Percentiles rank a stretch among this genome's conserved stretches.
Conservation (phyloP, 768 basidiomycete species). For the Amanita exitialis region DNA sequence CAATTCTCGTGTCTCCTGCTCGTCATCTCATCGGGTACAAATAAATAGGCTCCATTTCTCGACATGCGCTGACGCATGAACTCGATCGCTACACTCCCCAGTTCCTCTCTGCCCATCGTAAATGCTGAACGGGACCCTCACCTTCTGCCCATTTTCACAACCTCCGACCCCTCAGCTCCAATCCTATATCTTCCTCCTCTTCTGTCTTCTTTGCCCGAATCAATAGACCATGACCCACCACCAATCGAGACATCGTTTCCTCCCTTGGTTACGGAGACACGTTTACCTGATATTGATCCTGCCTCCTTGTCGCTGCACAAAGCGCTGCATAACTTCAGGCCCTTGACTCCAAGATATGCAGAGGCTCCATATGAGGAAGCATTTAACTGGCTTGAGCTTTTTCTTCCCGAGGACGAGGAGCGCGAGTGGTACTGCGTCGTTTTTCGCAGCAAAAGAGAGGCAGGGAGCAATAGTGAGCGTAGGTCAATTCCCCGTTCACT, state of each 20-base stretch:
- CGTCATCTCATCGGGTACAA: background rate
- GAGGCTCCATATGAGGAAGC: constrained; percentile 53
- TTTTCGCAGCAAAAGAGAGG: constrained; percentile 71
- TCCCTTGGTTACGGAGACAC: constrained; percentile 57
- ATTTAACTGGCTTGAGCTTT: constrained; percentile 82
- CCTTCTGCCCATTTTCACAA: constrained; percentile 39
- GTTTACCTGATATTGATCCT: constrained; percentile 78
- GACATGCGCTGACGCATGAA: background rate
- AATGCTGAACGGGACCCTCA: constrained; percentile 32
- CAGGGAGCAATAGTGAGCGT: constrained; percentile 63
- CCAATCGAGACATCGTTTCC: constrained; percentile 19
- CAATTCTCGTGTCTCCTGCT: constrained; percentile 4
- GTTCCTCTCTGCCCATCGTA: background rate
- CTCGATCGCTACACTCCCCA: background rate
- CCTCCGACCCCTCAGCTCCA: constrained; percentile 27
- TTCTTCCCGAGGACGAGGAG: constrained; percentile 59
- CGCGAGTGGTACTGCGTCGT: constrained; percentile 91
- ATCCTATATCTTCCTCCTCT: constrained; percentile 81
- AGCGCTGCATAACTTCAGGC: constrained; percentile 70
- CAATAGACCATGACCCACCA: constrained; percentile 15
- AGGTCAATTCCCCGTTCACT: constrained; percentile 15
- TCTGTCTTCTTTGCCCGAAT: constrained; percentile 63
- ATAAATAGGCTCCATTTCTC: constrained; percentile 14
- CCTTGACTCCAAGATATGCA: constrained; percentile 53
- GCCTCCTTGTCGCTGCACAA: constrained; percentile 79